Evolutionary conservation across 495 filamentous ascomycete genomes (phyloP).

Genomic region (Cercophora samala): DNA sequence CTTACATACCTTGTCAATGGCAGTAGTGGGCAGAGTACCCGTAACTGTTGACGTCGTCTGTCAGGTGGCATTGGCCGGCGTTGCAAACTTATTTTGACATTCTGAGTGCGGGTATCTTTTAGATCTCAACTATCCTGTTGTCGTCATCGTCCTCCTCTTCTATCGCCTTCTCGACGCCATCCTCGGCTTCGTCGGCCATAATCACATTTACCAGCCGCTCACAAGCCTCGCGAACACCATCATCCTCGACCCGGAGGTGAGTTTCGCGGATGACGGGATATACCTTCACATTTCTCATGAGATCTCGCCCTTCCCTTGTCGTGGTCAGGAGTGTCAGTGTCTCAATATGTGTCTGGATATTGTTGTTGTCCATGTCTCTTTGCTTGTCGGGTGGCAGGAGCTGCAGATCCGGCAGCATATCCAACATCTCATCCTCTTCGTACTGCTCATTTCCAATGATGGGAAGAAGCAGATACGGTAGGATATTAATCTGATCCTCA

Average conservation of each 20-base stretch:
- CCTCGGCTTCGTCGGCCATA: conserved; percentile 71
- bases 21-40: not conserved
- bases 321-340: conserved; percentile 79
- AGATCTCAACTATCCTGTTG: conserved; percentile 46
- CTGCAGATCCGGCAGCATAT: conserved; percentile 83
- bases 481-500: conserved; percentile 68
- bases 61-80: not conserved
- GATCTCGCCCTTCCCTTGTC: conserved; percentile 67
- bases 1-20: conserved; percentile 7
- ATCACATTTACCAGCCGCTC: conserved; percentile 89
- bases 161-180: conserved; percentile 58
- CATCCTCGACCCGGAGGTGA: conserved; percentile 74
- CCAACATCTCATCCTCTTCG: conserved; percentile 70
- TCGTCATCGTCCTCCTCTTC: conserved; percentile 34
- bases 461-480: conserved; percentile 80
- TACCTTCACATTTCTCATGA: conserved; percentile 69
- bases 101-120: conserved; percentile 15
- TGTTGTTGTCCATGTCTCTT: conserved; percentile 68
- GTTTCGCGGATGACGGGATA: conserved; percentile 88
- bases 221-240: conserved; percentile 77
- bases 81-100: not conserved
- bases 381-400: conserved; percentile 82
- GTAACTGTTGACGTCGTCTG: not conserved
- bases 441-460: conserved; percentile 59
- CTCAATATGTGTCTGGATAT: conserved; percentile 83